Evolutionary conservation across 306 rosid species (phyloP), one percentile per base, ranked within the genome.

Genomic region (Trifolium subterraneum): DNA sequence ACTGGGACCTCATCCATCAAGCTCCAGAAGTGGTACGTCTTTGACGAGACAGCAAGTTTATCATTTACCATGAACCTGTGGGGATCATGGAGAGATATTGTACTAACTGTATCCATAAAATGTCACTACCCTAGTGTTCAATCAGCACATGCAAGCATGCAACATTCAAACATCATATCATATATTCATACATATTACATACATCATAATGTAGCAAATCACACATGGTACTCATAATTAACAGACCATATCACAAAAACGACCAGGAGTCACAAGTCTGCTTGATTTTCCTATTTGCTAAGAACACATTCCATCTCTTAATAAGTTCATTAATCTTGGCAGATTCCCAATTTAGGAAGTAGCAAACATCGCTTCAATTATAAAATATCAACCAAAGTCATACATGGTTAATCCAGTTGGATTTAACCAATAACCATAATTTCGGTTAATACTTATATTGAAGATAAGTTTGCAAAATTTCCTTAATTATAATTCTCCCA

Each of bases 401-500:
- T 13, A 27, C 22, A 59, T 59, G 39, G 64, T 58, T 58, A 14
- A 59, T 27, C 11, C 1, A 59, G 38, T 27, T 27, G 5, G 11
- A 14, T 25, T 55, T 59, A 27, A 59, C 64, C 64, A 59, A 0
- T 36, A 27, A 59, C 1, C 64, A 12, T 7, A 13, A 59, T 14
- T 60, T 19, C 7, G 44, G 10, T 27, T 70, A 52, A 52, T 12
- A 18, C 64, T 35, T 52, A 18, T n/a, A 52, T 52, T 7, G 35
- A 71, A 71, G 65, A 71, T 14, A 54, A 20, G 64, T 71, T 72
- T 25, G 42, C 67, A 72, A 22, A 59, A 27, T 27, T 25, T 73
- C 44, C 42, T 58, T 10, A 73, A 73, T 11, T 60, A 41, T 16
- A 59, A 27, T 27, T 71, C 60, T 60, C 22, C 60, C 11, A 44